phyloP scores from a whole-genome alignment of 305 asterid species.

The Fraxinus angustifolia region DNA sequence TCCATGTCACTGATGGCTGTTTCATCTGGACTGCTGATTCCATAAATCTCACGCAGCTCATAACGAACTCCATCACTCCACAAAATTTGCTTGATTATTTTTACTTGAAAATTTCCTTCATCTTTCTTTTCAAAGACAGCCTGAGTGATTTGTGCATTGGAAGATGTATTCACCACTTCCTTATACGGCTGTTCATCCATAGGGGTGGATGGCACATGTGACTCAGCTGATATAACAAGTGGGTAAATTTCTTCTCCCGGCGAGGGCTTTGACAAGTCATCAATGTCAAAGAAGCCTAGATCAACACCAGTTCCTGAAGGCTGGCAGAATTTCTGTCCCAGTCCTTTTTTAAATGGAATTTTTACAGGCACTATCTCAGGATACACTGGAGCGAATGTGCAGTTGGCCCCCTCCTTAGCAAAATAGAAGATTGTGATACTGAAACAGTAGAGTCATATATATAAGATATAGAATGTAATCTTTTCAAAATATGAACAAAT shows the following conservation, averaged over 20 bases:
- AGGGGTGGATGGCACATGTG: slow-evolving; percentile 31
- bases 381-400: slow-evolving; percentile 58
- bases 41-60: slow-evolving; percentile 83
- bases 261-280: slow-evolving; percentile 70
- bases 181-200: slow-evolving; percentile 26
- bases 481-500: neutral
- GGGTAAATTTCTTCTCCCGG: slow-evolving; percentile 72
- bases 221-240: slow-evolving; percentile 70
- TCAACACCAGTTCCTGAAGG: slow-evolving; percentile 82
- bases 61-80: slow-evolving; percentile 73
- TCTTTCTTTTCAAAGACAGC: slow-evolving; percentile 61
- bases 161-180: slow-evolving; percentile 30
- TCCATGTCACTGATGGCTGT: slow-evolving; percentile 45
- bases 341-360: slow-evolving; percentile 66
- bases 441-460: slow-evolving; percentile 26
- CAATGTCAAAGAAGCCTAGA: slow-evolving; percentile 73
- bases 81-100: slow-evolving; percentile 73
- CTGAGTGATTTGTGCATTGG: slow-evolving; percentile 75
- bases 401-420: slow-evolving; percentile 70
- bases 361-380: slow-evolving; percentile 67
- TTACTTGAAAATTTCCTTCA: slow-evolving; percentile 50
- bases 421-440: slow-evolving; percentile 73
- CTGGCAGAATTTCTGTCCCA: slow-evolving; percentile 76
- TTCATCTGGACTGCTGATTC: slow-evolving; percentile 58
- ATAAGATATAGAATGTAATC: slow-evolving; percentile 14